Evolutionary conservation across 805 yeast genomes (phyloP).

Genomic region (Pichia membranifaciens): DNA sequence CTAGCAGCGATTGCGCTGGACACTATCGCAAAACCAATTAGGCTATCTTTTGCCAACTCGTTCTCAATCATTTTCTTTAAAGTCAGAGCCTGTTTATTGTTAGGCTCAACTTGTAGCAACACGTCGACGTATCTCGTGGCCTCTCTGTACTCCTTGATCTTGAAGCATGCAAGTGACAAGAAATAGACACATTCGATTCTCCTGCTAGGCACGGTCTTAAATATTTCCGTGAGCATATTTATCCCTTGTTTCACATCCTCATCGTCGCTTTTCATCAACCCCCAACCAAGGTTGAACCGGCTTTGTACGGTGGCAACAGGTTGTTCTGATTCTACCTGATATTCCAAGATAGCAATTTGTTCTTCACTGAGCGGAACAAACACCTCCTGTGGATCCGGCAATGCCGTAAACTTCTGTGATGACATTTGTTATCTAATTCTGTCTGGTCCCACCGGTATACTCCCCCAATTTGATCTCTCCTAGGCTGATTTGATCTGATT

Average conservation of each 20-base stretch:
- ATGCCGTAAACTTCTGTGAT: slow-evolving; percentile 2
- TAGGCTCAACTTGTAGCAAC: slow-evolving; percentile 73
- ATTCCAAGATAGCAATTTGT: slow-evolving; percentile 68
- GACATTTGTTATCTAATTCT: neutral
- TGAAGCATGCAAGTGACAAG: slow-evolving; percentile 79
- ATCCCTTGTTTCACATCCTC: slow-evolving; percentile 76
- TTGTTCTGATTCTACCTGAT: slow-evolving; percentile 75
- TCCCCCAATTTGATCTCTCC: no score
- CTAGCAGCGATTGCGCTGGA: slow-evolving; percentile 85
- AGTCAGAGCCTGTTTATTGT: slow-evolving; percentile 67
- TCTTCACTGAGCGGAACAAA: slow-evolving; percentile 57
- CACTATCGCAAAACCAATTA: slow-evolving; percentile 81
- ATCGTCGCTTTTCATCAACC: slow-evolving; percentile 60
- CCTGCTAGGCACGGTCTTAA: slow-evolving; percentile 72
- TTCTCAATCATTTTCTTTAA: slow-evolving; percentile 76
- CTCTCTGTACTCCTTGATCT: slow-evolving; percentile 79
- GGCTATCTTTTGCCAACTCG: slow-evolving; percentile 78
- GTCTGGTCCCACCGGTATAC: no score
- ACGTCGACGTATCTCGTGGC: slow-evolving; percentile 83
- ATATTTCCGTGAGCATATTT: slow-evolving; percentile 60
- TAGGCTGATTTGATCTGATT: no score
- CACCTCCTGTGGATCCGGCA: slow-evolving; percentile 26
- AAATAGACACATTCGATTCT: slow-evolving; percentile 88
- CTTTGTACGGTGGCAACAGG: slow-evolving; percentile 79
- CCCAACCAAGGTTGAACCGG: slow-evolving; percentile 95